Base-by-base conservation (phyloP, 331 rosid genomes). In the Spiraea crenata region DNA sequence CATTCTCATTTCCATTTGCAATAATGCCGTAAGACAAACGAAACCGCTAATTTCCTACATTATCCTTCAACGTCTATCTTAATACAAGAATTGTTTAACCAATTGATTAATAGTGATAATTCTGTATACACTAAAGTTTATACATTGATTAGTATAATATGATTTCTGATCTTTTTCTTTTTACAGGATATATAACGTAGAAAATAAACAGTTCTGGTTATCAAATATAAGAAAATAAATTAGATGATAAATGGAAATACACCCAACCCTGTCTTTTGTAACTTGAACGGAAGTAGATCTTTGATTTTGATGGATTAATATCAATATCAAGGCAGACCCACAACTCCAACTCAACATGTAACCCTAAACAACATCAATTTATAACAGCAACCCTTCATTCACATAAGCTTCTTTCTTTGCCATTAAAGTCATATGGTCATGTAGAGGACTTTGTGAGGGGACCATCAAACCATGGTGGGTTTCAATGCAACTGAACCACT, bases 401-500 rank as follows among this genome's bases (percentile, higher is more conserved):
- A 66, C 79, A 67, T 71, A 79, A 79, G 59, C 50, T 42, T 69
- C 83, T 76, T 25, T 82, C 78, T 75, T 79, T 79, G 81, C 75
- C 89, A 82, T 79, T 82, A 82, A 84, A 86, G 91, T 84, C 91
- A 82, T 25, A 25, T 70, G 76, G 71, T 82, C 93, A 64, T 48
- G n/a, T n/a, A 69, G 51, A 75, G 52, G 73, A 51, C 67, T 46
- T 63, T 65, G 69, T 17, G 70, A 63, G 81, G 96, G 96, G 97
- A 25, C 31, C 31, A 25, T 25, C 31, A 25, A 93, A 92, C 93
- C 98, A 86, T 67, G 69, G 31, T 25, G 69, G 77, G 72, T 55
- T 78, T 88, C 54, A 82, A 82, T 74, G 84, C 82, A 78, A 84
- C 76, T 85, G 83, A 86, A 69, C 83, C 89, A 76, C 77, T 62